phyloP scores from a whole-genome alignment of 2,329 filamentous ascomycete species.

The Biscogniauxia mediterranea region DNA sequence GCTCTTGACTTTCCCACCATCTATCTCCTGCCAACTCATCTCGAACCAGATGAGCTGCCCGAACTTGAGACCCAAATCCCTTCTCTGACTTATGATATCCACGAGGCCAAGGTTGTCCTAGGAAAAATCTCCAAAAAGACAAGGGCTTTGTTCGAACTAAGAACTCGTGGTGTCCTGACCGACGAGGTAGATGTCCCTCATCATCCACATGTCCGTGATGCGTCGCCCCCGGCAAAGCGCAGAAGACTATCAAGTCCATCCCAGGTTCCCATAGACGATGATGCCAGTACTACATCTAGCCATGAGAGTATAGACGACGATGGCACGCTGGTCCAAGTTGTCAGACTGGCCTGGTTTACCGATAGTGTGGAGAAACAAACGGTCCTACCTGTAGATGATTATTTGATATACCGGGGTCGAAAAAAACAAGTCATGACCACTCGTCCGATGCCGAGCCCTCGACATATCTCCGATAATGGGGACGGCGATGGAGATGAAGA shows the following conservation, averaged over 20 bases:
- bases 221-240: slow-evolving; percentile 29
- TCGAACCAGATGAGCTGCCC: slow-evolving; percentile 62
- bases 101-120: slow-evolving; percentile 71
- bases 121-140: slow-evolving; percentile 69
- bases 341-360: slow-evolving; percentile 58
- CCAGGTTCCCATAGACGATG: slow-evolving; percentile 14
- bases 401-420: slow-evolving; percentile 54
- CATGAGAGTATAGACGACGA: slow-evolving; percentile 1
- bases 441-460: slow-evolving; percentile 14
- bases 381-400: slow-evolving; percentile 48
- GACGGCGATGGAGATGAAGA: slow-evolving; percentile 24
- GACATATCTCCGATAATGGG: slow-evolving; percentile 34
- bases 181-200: slow-evolving; percentile 41
- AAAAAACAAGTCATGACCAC: slow-evolving; percentile 24
- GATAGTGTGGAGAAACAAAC: slow-evolving; percentile 47
- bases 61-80: slow-evolving; percentile 63
- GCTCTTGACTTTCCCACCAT: slow-evolving; percentile 57
- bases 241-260: slow-evolving; percentile 38
- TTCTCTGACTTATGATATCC: slow-evolving; percentile 66
- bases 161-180: slow-evolving; percentile 61
- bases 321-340: slow-evolving; percentile 45
- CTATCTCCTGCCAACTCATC: slow-evolving; percentile 70
- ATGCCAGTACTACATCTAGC: slow-evolving; percentile 29
- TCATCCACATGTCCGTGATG: slow-evolving; percentile 3
- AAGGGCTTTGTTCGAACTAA: slow-evolving; percentile 75